Base-by-base conservation (phyloP, 2,329 filamentous ascomycete genomes). In the Pyricularia pennisetigena region DNA sequence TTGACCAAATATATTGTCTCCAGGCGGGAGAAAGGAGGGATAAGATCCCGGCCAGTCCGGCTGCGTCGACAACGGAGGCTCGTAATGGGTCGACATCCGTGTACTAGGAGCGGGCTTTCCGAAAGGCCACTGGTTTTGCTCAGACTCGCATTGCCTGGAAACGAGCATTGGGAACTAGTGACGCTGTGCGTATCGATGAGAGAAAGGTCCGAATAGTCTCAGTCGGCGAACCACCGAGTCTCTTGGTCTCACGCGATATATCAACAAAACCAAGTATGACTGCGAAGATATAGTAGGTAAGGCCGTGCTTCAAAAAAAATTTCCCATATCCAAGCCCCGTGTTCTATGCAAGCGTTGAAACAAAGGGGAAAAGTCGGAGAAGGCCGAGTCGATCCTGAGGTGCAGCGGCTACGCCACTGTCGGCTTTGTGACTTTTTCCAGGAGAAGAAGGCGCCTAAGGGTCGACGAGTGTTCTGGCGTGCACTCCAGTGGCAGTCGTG, bases 21-120 rank as follows among this genome's bases (percentile, higher is more conserved):
- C 77, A 23, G 80, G 79, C 32, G 82, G 77, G 68, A 83, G 76
- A 72, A 83, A 84, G 26, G 65, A 67, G 28, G 82, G 81, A 75
- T 84, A 84, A 75, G 84, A 82, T 70, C 81, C 82, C 75, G 84
- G 83, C 85, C 85, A 86, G 77, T 84, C 82, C 72, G 83, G 79
- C 79, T 84, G 82, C 74, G 83, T 81, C 73, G 83, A 81, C 76
- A 83, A 76, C 72, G 82, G 80, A 70, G 80, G 74, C 74, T 83
- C 81, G 78, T 83, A 85, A 74, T 79, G 68, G 35, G 69, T 84
- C 79, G 85, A 85, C 85, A 87, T 87, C 78, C 84, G 85, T 81
- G 82, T 77, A 73, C 72, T 77, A 73, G 79, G 78, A 70, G 80
- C 76, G 68, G 79, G 81, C 78, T 84, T 86, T 80, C 77, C 81